Percentiles rank a stretch among this genome's conserved stretches.
These are phyloP conservation scores for Diaporthe caulivora DNA, from an alignment of 2,329 filamentous ascomycete species.

Conservation along the genomic window DNA sequence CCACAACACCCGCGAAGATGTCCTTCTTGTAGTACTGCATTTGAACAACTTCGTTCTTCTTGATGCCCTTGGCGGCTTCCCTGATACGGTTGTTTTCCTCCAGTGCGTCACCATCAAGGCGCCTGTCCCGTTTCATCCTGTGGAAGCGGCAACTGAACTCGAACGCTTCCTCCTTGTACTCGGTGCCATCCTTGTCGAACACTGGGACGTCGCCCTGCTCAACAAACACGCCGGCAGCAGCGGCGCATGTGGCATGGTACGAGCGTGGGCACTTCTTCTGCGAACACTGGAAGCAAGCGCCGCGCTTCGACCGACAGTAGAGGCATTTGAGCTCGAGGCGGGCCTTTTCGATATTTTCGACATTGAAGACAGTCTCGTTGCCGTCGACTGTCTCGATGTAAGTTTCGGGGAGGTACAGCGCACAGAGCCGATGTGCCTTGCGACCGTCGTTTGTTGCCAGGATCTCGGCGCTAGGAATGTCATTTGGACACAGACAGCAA, in stretches of 20 bases:
- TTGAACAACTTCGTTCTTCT: conserved; percentile 83
- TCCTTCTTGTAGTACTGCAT: conserved; percentile 87
- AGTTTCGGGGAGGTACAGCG: conserved; percentile 91
- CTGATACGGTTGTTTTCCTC: conserved; percentile 78
- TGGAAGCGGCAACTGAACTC: conserved; percentile 97
- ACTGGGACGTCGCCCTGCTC: conserved; percentile 89
- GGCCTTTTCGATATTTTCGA: conserved; percentile 85
- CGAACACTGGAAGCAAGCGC: conserved; percentile 97
- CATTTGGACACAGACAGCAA: conserved; percentile 93
- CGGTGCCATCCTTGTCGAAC: conserved; percentile 89
- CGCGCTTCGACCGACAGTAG: conserved; percentile 92
- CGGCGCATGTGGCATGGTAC: conserved; percentile 95
- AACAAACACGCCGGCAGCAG: conserved; percentile 90
- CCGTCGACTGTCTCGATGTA: conserved; percentile 81
- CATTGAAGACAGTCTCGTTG: conserved; percentile 81
- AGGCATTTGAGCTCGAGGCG: conserved; percentile 93
- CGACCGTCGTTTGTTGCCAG: conserved; percentile 89
- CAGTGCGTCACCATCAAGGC: conserved; percentile 74
- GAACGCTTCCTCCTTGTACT: conserved; percentile 92
- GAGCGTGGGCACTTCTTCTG: conserved; percentile 93
- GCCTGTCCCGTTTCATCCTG: conserved; percentile 86
- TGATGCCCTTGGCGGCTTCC: conserved; percentile 75
- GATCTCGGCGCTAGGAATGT: conserved; percentile 84
- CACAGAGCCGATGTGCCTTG: conserved; percentile 89
- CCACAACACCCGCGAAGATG: conserved; percentile 89